phyloP scores from a whole-genome alignment of 2,329 filamentous ascomycete species.

The Botrytis sinoallii region DNA sequence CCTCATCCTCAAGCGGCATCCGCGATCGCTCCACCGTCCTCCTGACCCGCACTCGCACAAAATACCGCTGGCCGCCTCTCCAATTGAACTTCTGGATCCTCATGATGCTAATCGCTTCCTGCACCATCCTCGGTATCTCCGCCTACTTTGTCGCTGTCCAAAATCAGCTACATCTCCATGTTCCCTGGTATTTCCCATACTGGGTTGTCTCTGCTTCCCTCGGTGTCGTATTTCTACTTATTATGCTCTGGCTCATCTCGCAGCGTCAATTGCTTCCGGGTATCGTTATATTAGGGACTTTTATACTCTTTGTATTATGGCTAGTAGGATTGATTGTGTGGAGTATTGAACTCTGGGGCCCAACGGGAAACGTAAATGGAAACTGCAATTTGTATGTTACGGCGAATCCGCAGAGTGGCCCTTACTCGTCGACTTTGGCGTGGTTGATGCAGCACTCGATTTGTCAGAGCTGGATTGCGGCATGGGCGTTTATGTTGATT shows the following conservation, averaged over 20 bases:
- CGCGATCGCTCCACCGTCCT: constrained; percentile 22
- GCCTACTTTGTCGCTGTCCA: constrained; percentile 59
- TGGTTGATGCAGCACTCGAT: constrained; percentile 63
- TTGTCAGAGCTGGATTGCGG: constrained; percentile 63
- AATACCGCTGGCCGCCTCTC: constrained; percentile 66
- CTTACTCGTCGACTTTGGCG: constrained; percentile 54
- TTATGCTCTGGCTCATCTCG: constrained; percentile 61
- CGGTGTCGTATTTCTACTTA: constrained; percentile 62
- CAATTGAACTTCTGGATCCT: constrained; percentile 67
- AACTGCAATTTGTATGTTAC: constrained; percentile 60
- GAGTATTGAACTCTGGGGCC: constrained; percentile 62
- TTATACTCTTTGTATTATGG: constrained; percentile 67
- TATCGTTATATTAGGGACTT: constrained; percentile 63
- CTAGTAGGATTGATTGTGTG: constrained; percentile 62
- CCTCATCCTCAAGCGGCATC: constrained; percentile 32
- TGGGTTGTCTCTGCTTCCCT: constrained; percentile 58
- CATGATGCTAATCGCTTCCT: constrained; percentile 59
- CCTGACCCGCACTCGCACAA: constrained; percentile 30
- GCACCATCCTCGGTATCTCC: constrained; percentile 60
- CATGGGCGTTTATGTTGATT: constrained; percentile 60
- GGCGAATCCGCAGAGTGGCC: constrained; percentile 48
- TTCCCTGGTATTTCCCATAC: constrained; percentile 69
- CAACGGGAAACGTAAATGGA: constrained; percentile 54
- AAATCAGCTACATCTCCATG: constrained; percentile 49
- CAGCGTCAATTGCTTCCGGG: constrained; percentile 59